Conservation (phyloP, 306 rosid species). For the Dryas alaskensis region DNA sequence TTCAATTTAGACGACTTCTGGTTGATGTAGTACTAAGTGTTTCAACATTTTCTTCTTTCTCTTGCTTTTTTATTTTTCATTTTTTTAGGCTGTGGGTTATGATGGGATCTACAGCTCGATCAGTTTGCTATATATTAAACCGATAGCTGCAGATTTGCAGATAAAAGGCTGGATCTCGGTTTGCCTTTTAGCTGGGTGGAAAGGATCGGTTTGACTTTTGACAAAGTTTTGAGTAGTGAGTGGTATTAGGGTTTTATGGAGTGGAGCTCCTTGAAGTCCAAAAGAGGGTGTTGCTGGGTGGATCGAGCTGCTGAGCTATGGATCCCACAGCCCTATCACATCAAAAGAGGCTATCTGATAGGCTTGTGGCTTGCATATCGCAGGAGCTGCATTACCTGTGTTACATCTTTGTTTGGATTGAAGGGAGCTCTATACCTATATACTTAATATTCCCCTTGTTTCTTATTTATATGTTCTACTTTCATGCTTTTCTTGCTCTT, state of each 20-base stretch:
- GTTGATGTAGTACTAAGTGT: too few species aligned
- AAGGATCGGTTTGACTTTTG: too few species aligned
- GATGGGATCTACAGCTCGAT: too few species aligned
- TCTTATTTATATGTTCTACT: neutral
- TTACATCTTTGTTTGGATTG: conserved; percentile 88
- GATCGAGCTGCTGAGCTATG: conserved; percentile 91
- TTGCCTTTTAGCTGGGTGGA: too few species aligned
- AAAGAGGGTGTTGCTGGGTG: conserved; percentile 60
- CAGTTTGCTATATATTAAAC: too few species aligned
- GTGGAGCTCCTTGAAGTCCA: conserved; percentile 97
- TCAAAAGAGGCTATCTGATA: conserved; percentile 27
- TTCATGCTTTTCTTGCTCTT: too few species aligned
- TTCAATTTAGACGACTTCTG: too few species aligned
- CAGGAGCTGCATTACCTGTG: conserved; percentile 64
- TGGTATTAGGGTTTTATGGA: conserved; percentile 9
- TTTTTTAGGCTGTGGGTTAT: too few species aligned
- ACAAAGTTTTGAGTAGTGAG: neutral
- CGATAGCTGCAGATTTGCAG: too few species aligned
- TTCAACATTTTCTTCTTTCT: too few species aligned
- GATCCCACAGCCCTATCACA: conserved; percentile 74
- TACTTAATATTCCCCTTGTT: neutral
- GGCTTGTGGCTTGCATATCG: conserved; percentile 81
- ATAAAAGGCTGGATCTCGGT: too few species aligned
- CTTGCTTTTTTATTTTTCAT: too few species aligned
- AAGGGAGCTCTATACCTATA: conserved; percentile 91